These are phyloP conservation scores for Marsdenia floribunda DNA, from an alignment of 257 asterid species.

Conservation along the genomic window DNA sequence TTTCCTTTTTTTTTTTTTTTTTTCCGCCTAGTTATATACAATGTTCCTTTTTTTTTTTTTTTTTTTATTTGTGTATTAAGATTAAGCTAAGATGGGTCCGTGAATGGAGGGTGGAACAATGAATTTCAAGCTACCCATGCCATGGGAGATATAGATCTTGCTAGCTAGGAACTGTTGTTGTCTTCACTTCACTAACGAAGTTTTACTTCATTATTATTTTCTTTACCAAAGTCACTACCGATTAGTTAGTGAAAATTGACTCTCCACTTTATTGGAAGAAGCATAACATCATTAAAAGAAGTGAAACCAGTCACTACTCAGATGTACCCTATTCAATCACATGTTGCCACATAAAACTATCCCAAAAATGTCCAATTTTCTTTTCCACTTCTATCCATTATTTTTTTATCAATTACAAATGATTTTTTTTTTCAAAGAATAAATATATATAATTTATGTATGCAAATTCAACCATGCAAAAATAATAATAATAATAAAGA, in stretches of 20 bases:
- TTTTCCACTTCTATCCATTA: not conserved
- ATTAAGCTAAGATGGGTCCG: not conserved
- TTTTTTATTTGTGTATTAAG: too few relatives aligned
- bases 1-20: not conserved
- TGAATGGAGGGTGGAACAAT: too few relatives aligned
- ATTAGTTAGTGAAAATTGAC: not conserved
- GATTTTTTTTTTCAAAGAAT: too few relatives aligned
- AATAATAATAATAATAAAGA: too few relatives aligned
- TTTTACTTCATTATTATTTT: not conserved
- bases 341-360: slow-evolving; percentile 9
- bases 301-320: not conserved
- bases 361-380: not conserved
- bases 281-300: slow-evolving; percentile 11
- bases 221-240: not conserved
- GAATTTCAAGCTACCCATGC: not conserved
- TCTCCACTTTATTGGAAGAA: slow-evolving; percentile 14
- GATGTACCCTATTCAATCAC: slow-evolving; percentile 6
- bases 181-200: not conserved
- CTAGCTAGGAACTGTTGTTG: not conserved
- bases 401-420: too few relatives aligned
- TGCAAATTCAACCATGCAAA: too few relatives aligned
- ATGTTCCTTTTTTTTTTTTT: too few relatives aligned
- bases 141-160: not conserved
- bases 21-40: not conserved
- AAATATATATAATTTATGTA: too few relatives aligned